phyloP scores from a whole-genome alignment of 78 protist species.

The Acrasis kona region DNA sequence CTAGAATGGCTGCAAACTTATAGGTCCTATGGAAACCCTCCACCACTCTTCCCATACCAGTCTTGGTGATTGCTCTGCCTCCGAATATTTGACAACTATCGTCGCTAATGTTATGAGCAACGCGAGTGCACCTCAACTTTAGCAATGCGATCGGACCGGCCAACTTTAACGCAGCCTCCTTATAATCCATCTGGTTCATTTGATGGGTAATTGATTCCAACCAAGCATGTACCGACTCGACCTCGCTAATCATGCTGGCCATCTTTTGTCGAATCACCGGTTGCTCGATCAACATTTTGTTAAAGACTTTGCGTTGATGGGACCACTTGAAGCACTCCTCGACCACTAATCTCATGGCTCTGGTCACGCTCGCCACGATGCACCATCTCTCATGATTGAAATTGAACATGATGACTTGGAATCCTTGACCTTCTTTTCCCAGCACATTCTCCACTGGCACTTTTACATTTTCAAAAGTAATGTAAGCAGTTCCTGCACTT shows the following conservation, averaged over 20 bases:
- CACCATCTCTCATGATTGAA: conserved; percentile 71
- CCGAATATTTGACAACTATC: neutral
- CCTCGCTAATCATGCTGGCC: neutral
- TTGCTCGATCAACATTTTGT: neutral
- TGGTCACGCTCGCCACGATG: neutral
- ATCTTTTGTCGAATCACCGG: neutral
- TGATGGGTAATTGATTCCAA: neutral
- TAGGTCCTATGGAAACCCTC: conserved; percentile 12
- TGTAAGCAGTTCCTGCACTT: conserved; percentile 77
- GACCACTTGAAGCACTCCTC: neutral
- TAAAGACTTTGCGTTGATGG: neutral
- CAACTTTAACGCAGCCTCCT: conserved; percentile 4
- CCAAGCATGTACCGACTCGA: neutral
- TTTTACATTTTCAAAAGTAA: conserved; percentile 37
- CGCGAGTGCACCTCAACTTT: neutral
- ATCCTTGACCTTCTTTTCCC: conserved; percentile 60
- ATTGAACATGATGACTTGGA: conserved; percentile 74
- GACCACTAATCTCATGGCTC: neutral
- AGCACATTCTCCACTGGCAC: conserved; percentile 68
- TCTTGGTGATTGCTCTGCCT: conserved; percentile 10
- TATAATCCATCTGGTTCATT: neutral
- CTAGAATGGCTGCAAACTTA: neutral
- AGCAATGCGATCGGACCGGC: conserved; percentile 32
- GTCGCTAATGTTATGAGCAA: neutral
- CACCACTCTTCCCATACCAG: conserved; percentile 26